A percentile compares a stretch with the other conserved stretches of the same genome.
phyloP scores from a whole-genome alignment of 225 moss, liverwort and hornwort species.

The Sphagnum tenellum region DNA sequence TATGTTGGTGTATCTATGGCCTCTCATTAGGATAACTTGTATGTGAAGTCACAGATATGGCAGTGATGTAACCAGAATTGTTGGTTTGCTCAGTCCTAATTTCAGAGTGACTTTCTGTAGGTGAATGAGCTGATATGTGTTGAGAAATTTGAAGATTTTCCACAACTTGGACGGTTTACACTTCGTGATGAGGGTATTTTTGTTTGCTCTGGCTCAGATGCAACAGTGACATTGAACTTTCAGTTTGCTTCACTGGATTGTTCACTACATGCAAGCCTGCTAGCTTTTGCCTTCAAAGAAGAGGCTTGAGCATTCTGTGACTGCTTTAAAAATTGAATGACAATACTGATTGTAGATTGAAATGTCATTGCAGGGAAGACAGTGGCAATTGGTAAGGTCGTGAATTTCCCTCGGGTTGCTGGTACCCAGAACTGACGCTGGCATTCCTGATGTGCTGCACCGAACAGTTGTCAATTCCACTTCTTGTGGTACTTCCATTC shows the following conservation, averaged over 20 bases:
- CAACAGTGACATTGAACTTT: not conserved
- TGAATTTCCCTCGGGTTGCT: conserved; percentile 21
- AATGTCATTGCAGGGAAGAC: conserved; percentile 28
- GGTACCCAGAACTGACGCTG: conserved; percentile 33
- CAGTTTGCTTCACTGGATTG: not conserved
- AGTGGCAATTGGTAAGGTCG: conserved; percentile 51
- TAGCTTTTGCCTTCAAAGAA: not conserved
- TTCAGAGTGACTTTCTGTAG: too few relatives aligned
- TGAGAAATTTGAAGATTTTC: conserved; percentile 46
- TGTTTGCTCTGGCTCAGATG: not conserved
- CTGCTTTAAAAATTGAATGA: not conserved
- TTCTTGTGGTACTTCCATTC: conserved; percentile 5
- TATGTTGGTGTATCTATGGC: not conserved
- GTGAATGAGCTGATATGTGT: conserved; percentile 42
- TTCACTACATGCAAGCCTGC: too few relatives aligned
- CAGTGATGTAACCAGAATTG: not conserved
- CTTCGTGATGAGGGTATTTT: conserved; percentile 44
- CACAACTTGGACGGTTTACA: conserved; percentile 55
- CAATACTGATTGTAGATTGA: not conserved
- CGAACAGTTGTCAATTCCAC: conserved; percentile 2
- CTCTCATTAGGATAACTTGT: not conserved
- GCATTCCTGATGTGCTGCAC: conserved; percentile 15
- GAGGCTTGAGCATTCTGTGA: not conserved
- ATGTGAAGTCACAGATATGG: too few relatives aligned
- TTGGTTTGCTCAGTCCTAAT: conserved; percentile 9